These are phyloP conservation scores for Lactifluus hygrophoroides DNA, from an alignment of 768 basidiomycete genomes.

Conservation along the genomic window DNA sequence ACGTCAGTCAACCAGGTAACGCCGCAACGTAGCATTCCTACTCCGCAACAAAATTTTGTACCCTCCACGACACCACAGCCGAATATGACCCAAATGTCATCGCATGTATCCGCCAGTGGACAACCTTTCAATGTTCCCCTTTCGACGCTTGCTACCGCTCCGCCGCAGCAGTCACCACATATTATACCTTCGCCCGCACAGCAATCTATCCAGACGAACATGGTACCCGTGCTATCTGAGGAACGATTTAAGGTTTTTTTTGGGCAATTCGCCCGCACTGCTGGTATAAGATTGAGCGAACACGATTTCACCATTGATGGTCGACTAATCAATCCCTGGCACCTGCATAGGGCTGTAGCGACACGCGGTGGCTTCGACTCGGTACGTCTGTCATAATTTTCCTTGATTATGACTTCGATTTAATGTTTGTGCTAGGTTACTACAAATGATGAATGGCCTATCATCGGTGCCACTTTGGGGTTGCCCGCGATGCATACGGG, in stretches of 20 bases:
- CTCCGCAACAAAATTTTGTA: slow-evolving; percentile 9
- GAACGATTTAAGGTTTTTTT: slow-evolving; percentile 3
- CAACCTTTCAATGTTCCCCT: neutral
- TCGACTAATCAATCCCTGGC: slow-evolving; percentile 1
- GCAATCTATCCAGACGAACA: neutral
- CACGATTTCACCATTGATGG: slow-evolving; percentile 3
- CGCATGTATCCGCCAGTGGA: neutral
- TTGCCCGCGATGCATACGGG: neutral
- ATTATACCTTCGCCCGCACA: neutral
- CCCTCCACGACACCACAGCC: neutral
- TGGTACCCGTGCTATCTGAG: neutral
- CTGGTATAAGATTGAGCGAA: neutral
- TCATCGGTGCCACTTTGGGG: slow-evolving; percentile 2
- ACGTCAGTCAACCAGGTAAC: neutral
- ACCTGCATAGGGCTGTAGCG: slow-evolving; percentile 1
- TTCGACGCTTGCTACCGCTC: neutral
- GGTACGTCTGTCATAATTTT: neutral
- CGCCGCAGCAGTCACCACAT: slow-evolving; percentile 5
- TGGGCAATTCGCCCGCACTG: neutral
- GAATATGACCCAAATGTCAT: slow-evolving; percentile 9
- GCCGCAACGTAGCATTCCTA: slow-evolving; percentile 5
- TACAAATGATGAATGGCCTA: slow-evolving; percentile 9
- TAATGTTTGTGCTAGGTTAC: neutral
- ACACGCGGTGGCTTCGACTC: slow-evolving; percentile 1
- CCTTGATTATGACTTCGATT: neutral